Evolutionary conservation across 2,329 filamentous ascomycete species (phyloP).

Genomic region (Tolypocladium guangdongense): DNA sequence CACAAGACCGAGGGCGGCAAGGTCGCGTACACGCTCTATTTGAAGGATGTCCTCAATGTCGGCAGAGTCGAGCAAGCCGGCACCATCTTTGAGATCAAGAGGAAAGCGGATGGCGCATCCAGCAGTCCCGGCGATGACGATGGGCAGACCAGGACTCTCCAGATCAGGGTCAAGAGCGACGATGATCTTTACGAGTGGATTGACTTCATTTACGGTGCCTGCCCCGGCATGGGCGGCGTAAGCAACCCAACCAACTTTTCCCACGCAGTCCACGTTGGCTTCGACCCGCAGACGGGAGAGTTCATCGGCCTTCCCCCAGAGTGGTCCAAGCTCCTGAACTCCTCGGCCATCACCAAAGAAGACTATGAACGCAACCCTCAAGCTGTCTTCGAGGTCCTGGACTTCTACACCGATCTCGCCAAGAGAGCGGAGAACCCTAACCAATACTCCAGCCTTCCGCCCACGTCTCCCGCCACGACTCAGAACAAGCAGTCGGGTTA

Average conservation of each 20-base stretch:
- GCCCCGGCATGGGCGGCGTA: conserved; percentile 93
- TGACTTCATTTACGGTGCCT: conserved; percentile 92
- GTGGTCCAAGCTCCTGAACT: conserved; percentile 94
- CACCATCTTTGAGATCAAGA: conserved; percentile 88
- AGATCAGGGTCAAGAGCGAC: conserved; percentile 88
- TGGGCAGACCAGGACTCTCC: conserved; percentile 68
- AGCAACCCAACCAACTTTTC: conserved; percentile 98
- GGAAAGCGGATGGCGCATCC: conserved; percentile 56
- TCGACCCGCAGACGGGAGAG: conserved; percentile 87
- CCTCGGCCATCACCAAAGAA: conserved; percentile 94
- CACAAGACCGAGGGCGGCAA: conserved; percentile 86
- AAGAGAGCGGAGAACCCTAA: conserved; percentile 63
- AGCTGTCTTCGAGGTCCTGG: conserved; percentile 68
- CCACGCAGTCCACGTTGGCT: conserved; percentile 93
- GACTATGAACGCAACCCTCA: conserved; percentile 96
- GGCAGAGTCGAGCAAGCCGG: conserved; percentile 84
- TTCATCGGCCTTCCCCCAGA: conserved; percentile 91
- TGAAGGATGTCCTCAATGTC: conserved; percentile 83
- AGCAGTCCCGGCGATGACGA: conserved; percentile 70
- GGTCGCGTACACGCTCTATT: conserved; percentile 70
- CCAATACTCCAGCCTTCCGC: conserved; percentile 56
- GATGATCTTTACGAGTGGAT: conserved; percentile 99
- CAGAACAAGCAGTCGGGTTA: conserved; percentile 56
- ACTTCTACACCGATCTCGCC: conserved; percentile 77
- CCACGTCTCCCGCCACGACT: conserved; percentile 48